Evolutionary conservation across 805 yeast genomes (phyloP), one percentile per base, ranked within the genome.

Genomic region (Candida boleticola): DNA sequence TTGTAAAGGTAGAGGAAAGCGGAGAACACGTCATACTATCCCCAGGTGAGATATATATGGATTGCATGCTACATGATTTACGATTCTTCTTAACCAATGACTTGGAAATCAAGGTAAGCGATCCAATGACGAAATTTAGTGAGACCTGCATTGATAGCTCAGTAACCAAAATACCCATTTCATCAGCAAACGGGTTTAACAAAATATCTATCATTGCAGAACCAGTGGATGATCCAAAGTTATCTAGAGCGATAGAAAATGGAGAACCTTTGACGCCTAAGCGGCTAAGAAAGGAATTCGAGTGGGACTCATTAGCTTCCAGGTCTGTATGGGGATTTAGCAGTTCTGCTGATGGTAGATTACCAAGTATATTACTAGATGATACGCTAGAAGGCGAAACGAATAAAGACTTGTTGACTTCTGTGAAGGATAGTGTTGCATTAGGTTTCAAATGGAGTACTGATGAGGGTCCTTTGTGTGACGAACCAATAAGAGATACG

Each of bases 381-480:
- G 97, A 92, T 51, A 86, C 95, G 0, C 55, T 90, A 2, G 71
- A 64, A 40, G 38, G 29, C 7, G 93, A 85, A 43, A 82, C 83
- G 1, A 85, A 87, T 53, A 80, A 80, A 54, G 63, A 64, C 20
- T 40, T 64, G 9, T 52, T 85, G 26, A 44, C 52, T 1, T 40
- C 64, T 0, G 68, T 76, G 22, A 82, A 78, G 46, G 81, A 77
- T 5, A 68, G 79, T 2, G 74, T 90, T 1, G 63, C 68, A 2
- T 83, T 82, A 50, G 99, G 98, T 0, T 93, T 92, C 63, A 74
- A 77, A 52, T 86, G 96, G 93, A 83, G 85, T 2, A 71, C 78
- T 0, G 71, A 79, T 42, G 96, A 87, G 53, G 99, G 99, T 0
- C 99, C 99, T 0, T 66, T 93, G n/a, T 81, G 95, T 47, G 96